These are phyloP conservation scores for Trapa incisa DNA, from an alignment of 345 rosid species.

Conservation along the genomic window DNA sequence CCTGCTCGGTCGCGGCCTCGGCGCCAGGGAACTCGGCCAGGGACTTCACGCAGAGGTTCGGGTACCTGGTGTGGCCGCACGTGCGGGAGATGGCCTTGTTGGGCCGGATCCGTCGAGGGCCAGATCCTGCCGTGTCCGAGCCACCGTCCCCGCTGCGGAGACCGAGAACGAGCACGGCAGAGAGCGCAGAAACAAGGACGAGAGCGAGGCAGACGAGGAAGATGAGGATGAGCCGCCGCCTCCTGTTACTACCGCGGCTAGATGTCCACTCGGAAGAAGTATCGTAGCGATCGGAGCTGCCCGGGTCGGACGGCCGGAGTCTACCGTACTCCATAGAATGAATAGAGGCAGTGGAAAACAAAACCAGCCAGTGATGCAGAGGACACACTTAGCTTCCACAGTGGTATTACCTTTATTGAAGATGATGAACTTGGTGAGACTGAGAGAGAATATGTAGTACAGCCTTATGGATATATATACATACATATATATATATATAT, in stretches of 20 bases:
- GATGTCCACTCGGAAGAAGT: slow-evolving; percentile 5
- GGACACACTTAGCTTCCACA: too few relatives aligned
- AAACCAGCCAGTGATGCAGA: background rate
- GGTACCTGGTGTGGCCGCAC: slow-evolving; percentile 58
- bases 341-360: too few relatives aligned
- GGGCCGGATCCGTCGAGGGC: slow-evolving; percentile 17
- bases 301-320: slow-evolving; percentile 17
- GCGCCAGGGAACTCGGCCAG: slow-evolving; percentile 60
- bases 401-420: too few relatives aligned
- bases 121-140: background rate
- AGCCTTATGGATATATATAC: too few relatives aligned
- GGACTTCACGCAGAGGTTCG: slow-evolving; percentile 51
- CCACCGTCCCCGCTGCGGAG: slow-evolving; percentile 10
- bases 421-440: too few relatives aligned
- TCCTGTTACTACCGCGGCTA: slow-evolving; percentile 13
- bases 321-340: slow-evolving; percentile 21
- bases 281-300: background rate
- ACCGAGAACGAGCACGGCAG: slow-evolving; percentile 25
- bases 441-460: background rate
- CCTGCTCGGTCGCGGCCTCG: slow-evolving; percentile 37
- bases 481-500: too few relatives aligned
- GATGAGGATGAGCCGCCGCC: slow-evolving; percentile 33
- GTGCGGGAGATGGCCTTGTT: slow-evolving; percentile 59
- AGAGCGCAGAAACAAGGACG: slow-evolving; percentile 48
- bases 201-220: slow-evolving; percentile 30